These are phyloP conservation scores for Acer campestre DNA, from an alignment of 345 rosid species.

Conservation along the genomic window DNA sequence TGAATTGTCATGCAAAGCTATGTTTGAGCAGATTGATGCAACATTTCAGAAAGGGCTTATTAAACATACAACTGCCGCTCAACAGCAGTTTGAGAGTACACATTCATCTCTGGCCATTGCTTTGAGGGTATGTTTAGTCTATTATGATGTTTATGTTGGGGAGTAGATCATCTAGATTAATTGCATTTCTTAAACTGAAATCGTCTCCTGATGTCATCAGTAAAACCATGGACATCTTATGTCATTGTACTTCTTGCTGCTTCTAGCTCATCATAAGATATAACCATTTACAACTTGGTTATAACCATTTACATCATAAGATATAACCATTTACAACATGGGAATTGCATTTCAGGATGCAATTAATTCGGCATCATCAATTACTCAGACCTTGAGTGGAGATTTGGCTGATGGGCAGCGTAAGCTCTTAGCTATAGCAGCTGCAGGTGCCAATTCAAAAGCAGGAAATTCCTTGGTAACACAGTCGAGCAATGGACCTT, in stretches of 20 bases:
- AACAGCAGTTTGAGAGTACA: slow-evolving; percentile 67
- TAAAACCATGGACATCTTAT: background rate
- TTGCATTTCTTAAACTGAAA: background rate
- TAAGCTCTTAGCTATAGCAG: slow-evolving; percentile 63
- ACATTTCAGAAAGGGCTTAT: slow-evolving; percentile 61
- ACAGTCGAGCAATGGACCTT: slow-evolving; percentile 63
- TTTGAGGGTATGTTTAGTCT: slow-evolving; percentile 50
- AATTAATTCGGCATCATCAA: slow-evolving; percentile 61
- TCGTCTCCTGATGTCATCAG: background rate
- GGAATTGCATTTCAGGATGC: slow-evolving; percentile 49
- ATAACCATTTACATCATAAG: background rate
- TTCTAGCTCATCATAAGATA: background rate
- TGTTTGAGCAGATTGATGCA: slow-evolving; percentile 73
- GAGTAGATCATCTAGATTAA: slow-evolving; percentile 4
- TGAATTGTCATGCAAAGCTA: slow-evolving; percentile 74
- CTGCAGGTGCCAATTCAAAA: slow-evolving; percentile 52
- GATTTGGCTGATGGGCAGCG: slow-evolving; percentile 70
- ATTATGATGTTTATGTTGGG: background rate
- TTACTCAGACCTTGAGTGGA: slow-evolving; percentile 59
- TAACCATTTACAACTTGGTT: background rate
- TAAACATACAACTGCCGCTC: slow-evolving; percentile 59
- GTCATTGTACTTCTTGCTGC: background rate
- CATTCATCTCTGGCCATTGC: slow-evolving; percentile 64
- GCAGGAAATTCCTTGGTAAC: slow-evolving; percentile 47
- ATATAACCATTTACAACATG: background rate